Conservation (phyloP, 371 early-diverging fungal species). For the Mortierella sp. region DNA sequence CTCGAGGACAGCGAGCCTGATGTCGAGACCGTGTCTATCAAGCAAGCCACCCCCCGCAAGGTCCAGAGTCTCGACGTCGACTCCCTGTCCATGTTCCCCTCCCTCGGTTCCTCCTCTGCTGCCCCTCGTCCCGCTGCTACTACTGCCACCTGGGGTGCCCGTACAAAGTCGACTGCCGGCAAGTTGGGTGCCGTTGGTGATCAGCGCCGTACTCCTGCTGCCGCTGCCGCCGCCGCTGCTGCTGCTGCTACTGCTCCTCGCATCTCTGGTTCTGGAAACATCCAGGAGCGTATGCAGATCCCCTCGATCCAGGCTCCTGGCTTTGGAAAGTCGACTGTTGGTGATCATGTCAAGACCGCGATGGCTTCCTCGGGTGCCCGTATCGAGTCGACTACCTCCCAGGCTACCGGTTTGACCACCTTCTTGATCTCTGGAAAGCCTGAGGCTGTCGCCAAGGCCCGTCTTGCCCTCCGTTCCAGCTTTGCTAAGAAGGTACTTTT, state of each 20-base stretch:
- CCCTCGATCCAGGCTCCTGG: constrained; percentile 36
- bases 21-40: constrained; percentile 22
- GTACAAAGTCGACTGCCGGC: constrained; percentile 63
- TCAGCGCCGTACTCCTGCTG: constrained; percentile 38
- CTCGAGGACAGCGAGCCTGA: constrained; percentile 30
- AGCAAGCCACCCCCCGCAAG: constrained; percentile 38
- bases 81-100: constrained; percentile 80
- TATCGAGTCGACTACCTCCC: constrained; percentile 90
- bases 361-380: constrained; percentile 80
- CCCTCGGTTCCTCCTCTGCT: constrained; percentile 69
- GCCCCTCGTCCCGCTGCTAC: constrained; percentile 60
- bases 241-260: constrained; percentile 24
- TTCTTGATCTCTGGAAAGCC: constrained; percentile 88
- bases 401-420: constrained; percentile 81
- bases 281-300: constrained; percentile 54
- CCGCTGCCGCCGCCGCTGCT: constrained; percentile 38
- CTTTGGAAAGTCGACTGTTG: constrained; percentile 65
- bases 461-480: constrained; percentile 80
- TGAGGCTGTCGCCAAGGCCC: constrained; percentile 84
- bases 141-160: constrained; percentile 67
- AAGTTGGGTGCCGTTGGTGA: constrained; percentile 58
- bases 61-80: constrained; percentile 67
- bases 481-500: constrained; percentile 79
- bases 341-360: constrained; percentile 81
- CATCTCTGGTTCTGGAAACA: constrained; percentile 33